Conservation (phyloP, 2,329 filamentous ascomycete species). For the Pseudocercospora vitis region DNA sequence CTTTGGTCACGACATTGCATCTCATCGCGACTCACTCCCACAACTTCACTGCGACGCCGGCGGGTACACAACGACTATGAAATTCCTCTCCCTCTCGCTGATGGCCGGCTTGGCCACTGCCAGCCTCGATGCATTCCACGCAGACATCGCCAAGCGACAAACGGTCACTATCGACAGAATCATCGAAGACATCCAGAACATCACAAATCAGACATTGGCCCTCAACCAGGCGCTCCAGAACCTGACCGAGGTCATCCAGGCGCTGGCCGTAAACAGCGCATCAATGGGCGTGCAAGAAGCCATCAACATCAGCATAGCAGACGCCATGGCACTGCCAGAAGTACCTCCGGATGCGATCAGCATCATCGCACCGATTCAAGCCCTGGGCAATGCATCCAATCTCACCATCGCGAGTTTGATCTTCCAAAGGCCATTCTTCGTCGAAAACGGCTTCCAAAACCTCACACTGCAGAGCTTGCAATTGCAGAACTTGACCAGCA, state of each 20-base stretch:
- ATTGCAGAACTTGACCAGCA: conserved; percentile 16
- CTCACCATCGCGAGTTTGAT: conserved; percentile 14
- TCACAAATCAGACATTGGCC: conserved; percentile 10
- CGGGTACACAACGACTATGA: conserved; percentile 3
- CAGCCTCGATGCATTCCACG: conserved; percentile 6
- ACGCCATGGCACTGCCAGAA: conserved; percentile 12
- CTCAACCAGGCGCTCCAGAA: background rate
- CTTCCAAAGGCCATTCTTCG: conserved; percentile 12
- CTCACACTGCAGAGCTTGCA: conserved; percentile 8
- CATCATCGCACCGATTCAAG: conserved; percentile 17
- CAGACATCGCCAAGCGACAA: conserved; percentile 8
- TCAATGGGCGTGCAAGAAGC: conserved; percentile 12
- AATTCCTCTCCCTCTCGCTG: conserved; percentile 6
- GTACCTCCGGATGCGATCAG: conserved; percentile 12
- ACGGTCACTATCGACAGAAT: conserved; percentile 14
- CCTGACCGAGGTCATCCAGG: conserved; percentile 8
- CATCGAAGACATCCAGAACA: conserved; percentile 17
- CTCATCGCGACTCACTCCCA: background rate
- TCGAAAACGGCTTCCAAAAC: conserved; percentile 7
- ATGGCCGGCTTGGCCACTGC: conserved; percentile 6
- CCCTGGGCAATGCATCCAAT: conserved; percentile 12
- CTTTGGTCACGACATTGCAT: background rate
- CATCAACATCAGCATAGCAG: conserved; percentile 10
- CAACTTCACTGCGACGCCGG: background rate
- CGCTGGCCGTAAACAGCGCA: conserved; percentile 9